Evolutionary conservation across 202 grass and related monocot species (phyloP).

Genomic region (Brachypodium distachyon): DNA sequence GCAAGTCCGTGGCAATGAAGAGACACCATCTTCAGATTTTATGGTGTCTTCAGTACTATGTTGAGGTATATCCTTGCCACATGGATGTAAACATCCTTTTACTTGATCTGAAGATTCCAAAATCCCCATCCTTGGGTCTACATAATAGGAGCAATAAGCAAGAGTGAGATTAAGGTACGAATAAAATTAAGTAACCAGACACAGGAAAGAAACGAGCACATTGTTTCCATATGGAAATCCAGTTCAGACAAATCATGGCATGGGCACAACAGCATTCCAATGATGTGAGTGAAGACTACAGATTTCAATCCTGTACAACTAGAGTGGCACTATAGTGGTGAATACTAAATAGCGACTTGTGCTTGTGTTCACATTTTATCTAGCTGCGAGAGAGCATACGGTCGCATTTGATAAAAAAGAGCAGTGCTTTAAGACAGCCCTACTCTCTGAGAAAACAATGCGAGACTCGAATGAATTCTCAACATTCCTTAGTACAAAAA

Average conservation of each 20-base stretch:
- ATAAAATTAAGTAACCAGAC: neutral
- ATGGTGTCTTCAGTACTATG: neutral
- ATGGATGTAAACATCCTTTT: slow-evolving; percentile 8
- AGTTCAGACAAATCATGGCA: neutral
- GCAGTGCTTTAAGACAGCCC: neutral
- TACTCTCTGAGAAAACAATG: neutral
- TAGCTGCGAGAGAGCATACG: neutral
- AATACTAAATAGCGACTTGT: too few relatives aligned
- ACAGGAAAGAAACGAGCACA: neutral
- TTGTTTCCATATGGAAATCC: neutral
- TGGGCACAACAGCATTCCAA: neutral
- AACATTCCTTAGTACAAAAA: neutral
- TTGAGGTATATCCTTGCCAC: slow-evolving; percentile 10
- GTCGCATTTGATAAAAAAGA: neutral
- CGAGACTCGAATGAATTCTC: neutral
- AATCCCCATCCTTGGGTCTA: slow-evolving; percentile 13
- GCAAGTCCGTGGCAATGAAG: slow-evolving; percentile 14
- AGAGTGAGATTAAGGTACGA: neutral
- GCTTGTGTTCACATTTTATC: neutral
- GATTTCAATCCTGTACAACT: neutral
- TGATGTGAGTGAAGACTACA: neutral
- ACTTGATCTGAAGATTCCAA: neutral
- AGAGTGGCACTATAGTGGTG: neutral
- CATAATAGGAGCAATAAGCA: slow-evolving; percentile 13
- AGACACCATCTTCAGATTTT: slow-evolving; percentile 2